phyloP scores from a whole-genome alignment of 169 alveolate genomes.

The Plasmodium gonderi region DNA sequence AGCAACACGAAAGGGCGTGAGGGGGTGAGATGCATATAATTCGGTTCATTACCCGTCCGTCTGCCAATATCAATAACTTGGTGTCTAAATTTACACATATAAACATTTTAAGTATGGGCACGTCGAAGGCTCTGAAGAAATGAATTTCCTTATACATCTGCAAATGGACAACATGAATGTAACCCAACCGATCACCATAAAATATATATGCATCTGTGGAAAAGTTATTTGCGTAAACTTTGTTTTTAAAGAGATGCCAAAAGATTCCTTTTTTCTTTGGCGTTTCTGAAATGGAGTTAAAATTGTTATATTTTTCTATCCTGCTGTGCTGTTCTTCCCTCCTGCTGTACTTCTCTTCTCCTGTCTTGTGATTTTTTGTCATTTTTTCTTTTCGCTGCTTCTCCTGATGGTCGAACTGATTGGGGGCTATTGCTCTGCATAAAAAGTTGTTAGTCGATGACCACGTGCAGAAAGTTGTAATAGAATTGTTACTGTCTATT shows the following conservation, averaged over 20 bases:
- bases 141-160: conserved; percentile 35
- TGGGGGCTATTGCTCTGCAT: background rate
- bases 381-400: background rate
- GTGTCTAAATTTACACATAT: background rate
- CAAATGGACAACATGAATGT: conserved; percentile 42
- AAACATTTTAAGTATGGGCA: conserved; percentile 43
- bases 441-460: background rate
- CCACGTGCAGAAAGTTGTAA: conserved; percentile 40
- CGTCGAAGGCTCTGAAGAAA: conserved; percentile 35
- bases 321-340: background rate
- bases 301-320: background rate
- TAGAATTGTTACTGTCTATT: conserved; percentile 10
- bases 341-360: background rate
- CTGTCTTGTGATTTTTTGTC: background rate
- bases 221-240: conserved; percentile 13
- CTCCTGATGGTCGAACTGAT: conserved; percentile 2
- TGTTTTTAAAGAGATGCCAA: conserved; percentile 47
- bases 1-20: too few species aligned
- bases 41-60: conserved; percentile 1
- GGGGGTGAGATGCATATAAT: background rate
- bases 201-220: conserved; percentile 48
- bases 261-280: conserved; percentile 22
- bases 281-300: background rate
- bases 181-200: conserved; percentile 65
- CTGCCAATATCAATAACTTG: conserved; percentile 29